Evolutionary conservation across 2,329 filamentous ascomycete genomes (phyloP), one percentile per base, ranked within the genome.

Genomic region (Boeremia lycopersici): DNA sequence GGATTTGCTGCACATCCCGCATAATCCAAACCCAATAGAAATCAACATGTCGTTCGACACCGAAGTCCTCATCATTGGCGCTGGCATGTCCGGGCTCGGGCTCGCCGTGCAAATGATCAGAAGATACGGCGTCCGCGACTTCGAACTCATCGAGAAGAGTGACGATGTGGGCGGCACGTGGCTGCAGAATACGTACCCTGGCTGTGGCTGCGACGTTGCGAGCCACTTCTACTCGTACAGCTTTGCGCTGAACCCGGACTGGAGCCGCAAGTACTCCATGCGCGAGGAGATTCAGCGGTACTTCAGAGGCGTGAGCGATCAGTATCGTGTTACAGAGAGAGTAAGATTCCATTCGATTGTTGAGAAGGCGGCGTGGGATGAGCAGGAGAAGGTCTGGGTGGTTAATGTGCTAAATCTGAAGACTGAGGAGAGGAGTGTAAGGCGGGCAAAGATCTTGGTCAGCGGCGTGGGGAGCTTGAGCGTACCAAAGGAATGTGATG

Each of bases 181-280:
- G 71, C 39, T 69, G 7, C 64, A 61, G 12, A 73, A 74, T 48
- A 68, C 65, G 4, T 74, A 74, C 38, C 70, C 69, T 9, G 72
- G 72, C 1, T 70, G 69, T 43, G 72, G 70, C 17, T 74, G 71
- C 40, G 71, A 74, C 62, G 70, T 72, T n/a, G 66, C 69, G 0
- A 64, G 62, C 1, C 84, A 86, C 72, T 86, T 83, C 69, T 88
- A 87, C 65, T 84, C 84, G 57, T 86, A 85, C 64, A 82, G 82
- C 6, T 87, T 84, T 77, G 78, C 81, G 39, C 80, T 81, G 4
- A 87, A 87, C 63, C 81, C 79, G 6, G 77, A 79, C 34, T 88
- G 86, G 85, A 78, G 79, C 15, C 79, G 81, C 50, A 84, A 86
- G 65, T 86, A 83, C 63, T 77, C 82, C 0, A 73, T 78, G 0